Evolutionary conservation across 2,329 filamentous ascomycete species (phyloP).

Genomic region (Fusarium euwallaceae): DNA sequence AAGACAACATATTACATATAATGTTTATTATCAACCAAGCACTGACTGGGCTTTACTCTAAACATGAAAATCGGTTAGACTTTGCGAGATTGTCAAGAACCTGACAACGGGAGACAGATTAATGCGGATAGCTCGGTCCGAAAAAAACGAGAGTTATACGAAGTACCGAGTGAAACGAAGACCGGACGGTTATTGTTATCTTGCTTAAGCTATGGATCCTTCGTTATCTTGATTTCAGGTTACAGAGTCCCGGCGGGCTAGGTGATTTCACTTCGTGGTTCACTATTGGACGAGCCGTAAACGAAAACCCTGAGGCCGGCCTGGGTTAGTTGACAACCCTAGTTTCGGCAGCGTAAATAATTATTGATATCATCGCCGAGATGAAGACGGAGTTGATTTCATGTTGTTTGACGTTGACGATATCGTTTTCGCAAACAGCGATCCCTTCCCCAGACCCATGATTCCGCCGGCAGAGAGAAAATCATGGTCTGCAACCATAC

Average conservation of each 20-base stretch:
- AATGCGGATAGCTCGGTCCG: not conserved
- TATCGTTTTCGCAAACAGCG: not conserved
- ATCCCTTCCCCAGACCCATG: not conserved
- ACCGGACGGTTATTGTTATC: not conserved
- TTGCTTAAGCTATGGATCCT: not conserved
- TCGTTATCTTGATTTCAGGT: not conserved
- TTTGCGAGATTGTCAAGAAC: not conserved
- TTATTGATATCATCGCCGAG: slow-evolving; percentile 35
- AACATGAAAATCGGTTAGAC: not conserved
- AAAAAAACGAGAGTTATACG: not conserved
- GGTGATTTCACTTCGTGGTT: not conserved
- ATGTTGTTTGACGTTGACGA: not conserved
- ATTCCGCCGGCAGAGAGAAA: not conserved
- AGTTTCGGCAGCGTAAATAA: not conserved
- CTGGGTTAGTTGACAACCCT: not conserved
- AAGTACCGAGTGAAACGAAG: not conserved
- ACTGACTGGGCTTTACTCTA: not conserved
- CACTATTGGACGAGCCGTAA: slow-evolving; percentile 30
- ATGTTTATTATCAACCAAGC: not conserved
- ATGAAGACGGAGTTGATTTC: slow-evolving; percentile 5
- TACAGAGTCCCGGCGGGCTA: not conserved
- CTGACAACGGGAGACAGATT: not conserved
- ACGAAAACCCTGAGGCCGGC: not conserved
- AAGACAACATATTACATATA: not conserved
- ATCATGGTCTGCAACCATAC: not conserved